These are phyloP conservation scores for Cercospora citrullina DNA, from an alignment of 2,329 filamentous ascomycete genomes.

Conservation along the genomic window DNA sequence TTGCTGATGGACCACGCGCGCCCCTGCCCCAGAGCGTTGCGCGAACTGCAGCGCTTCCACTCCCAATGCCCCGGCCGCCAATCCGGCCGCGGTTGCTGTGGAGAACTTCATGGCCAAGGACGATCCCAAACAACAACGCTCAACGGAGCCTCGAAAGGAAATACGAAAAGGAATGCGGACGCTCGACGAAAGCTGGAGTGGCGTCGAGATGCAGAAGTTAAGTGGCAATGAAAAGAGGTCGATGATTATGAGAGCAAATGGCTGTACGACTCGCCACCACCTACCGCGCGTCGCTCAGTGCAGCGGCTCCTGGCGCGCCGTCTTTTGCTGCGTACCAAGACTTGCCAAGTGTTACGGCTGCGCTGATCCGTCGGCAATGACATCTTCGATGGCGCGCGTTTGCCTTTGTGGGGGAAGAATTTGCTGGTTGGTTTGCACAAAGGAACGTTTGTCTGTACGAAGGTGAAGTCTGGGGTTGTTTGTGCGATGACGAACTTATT, in stretches of 20 bases:
- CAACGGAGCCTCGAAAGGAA: neutral
- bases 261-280: neutral
- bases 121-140: neutral
- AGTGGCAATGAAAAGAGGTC: neutral
- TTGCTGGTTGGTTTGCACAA: neutral
- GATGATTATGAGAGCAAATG: neutral
- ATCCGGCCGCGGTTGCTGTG: constrained; percentile 1
- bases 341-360: neutral
- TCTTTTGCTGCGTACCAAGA: neutral
- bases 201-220: neutral
- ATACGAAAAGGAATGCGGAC: neutral
- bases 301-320: neutral
- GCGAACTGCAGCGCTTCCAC: constrained; percentile 8
- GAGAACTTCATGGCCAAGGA: constrained; percentile 4
- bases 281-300: neutral
- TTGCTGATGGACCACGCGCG: constrained; percentile 48
- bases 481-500: neutral
- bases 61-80: constrained; percentile 1
- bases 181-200: neutral
- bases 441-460: neutral
- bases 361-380: constrained; percentile 1
- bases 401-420: neutral
- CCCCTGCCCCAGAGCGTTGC: neutral
- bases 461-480: neutral
- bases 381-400: constrained; percentile 1